These are phyloP conservation scores for Fusarium xyrophilum DNA, from an alignment of 2,329 filamentous ascomycete species.

Conservation along the genomic window DNA sequence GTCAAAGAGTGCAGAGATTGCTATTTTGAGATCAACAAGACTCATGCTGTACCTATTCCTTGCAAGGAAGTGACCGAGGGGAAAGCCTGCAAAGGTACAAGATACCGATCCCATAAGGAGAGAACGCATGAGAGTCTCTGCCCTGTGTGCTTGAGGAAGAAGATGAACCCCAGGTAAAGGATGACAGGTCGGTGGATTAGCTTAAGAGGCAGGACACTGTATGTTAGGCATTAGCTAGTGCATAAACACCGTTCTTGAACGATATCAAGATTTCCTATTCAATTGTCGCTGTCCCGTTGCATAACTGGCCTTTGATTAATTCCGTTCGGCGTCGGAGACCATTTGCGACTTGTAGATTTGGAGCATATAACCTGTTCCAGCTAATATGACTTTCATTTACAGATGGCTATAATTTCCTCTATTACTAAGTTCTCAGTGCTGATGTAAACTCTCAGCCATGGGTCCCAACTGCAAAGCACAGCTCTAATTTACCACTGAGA, in stretches of 20 bases:
- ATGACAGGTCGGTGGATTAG: too few species aligned
- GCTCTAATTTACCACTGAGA: too few species aligned
- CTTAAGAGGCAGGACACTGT: accelerated
- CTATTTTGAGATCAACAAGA: background rate
- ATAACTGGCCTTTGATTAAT: accelerated
- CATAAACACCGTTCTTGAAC: accelerated
- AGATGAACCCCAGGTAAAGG: background rate
- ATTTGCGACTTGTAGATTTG: background rate
- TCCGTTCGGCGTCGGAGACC: too few species aligned
- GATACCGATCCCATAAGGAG: background rate
- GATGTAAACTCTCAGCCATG: too few species aligned
- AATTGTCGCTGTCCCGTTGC: too few species aligned
- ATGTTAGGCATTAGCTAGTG: accelerated
- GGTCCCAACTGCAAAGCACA: too few species aligned
- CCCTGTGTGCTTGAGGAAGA: background rate
- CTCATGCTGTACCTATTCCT: background rate
- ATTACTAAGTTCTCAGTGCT: too few species aligned
- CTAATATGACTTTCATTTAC: background rate
- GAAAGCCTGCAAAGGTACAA: background rate
- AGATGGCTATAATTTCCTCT: too few species aligned
- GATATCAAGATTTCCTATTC: too few species aligned
- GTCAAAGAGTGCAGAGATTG: background rate
- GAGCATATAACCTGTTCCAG: background rate
- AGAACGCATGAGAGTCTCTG: background rate
- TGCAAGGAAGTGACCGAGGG: background rate